Percentiles rank a stretch among this genome's conserved stretches.
These are phyloP conservation scores for Bipolaris sorokiniana DNA, from an alignment of 2,329 filamentous ascomycete species.

Conservation along the genomic window DNA sequence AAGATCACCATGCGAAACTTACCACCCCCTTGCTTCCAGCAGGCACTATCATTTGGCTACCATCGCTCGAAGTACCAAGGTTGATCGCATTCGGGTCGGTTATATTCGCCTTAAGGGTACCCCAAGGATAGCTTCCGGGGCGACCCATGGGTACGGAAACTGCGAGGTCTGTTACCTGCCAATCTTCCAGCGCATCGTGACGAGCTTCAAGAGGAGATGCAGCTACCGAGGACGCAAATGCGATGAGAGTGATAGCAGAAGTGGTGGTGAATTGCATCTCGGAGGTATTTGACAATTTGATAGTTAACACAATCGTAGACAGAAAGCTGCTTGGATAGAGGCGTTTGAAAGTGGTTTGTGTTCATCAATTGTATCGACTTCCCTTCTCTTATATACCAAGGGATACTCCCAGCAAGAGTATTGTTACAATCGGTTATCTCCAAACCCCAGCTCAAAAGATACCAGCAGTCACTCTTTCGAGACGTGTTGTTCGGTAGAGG, in stretches of 20 bases:
- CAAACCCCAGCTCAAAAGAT: not conserved
- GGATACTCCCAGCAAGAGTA: not conserved
- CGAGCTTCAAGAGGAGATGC: constrained; percentile 21
- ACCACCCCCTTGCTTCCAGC: constrained; percentile 25
- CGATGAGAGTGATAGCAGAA: constrained; percentile 15
- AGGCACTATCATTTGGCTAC: constrained; percentile 20
- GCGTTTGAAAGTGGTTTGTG: no score
- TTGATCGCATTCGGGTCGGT: constrained; percentile 36
- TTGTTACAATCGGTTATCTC: not conserved
- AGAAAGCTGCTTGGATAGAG: not conserved
- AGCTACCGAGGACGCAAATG: constrained; percentile 10
- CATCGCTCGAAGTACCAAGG: constrained; percentile 17
- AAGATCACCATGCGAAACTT: not conserved
- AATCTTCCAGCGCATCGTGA: constrained; percentile 25
- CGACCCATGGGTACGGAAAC: constrained; percentile 22
- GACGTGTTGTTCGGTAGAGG: not conserved
- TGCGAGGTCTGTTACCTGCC: constrained; percentile 24
- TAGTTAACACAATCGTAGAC: not conserved
- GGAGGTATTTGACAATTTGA: not conserved
- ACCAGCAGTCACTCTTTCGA: not conserved
- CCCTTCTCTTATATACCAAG: not conserved
- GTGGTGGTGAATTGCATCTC: constrained; percentile 22
- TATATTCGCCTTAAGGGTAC: constrained; percentile 29
- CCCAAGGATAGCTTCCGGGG: constrained; percentile 29
- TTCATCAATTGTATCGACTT: no score